Evolutionary conservation across 805 yeast genomes (phyloP).

Genomic region (Kodamaea leandrae): DNA sequence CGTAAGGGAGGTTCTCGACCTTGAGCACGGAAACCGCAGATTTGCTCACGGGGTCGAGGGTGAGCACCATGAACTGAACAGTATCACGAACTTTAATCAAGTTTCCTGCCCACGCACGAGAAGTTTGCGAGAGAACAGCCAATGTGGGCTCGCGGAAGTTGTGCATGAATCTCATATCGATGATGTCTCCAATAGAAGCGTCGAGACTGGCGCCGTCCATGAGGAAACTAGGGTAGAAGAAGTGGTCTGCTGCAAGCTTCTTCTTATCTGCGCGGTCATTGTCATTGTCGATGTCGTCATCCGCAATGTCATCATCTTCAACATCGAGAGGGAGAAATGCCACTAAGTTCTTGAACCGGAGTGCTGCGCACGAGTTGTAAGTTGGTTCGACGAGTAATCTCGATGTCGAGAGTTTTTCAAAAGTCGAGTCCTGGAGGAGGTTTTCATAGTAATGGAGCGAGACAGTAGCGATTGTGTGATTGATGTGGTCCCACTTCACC

Average conservation of each 20-base stretch:
- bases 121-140: conserved; percentile 56
- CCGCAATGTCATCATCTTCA: conserved; percentile 43
- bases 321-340: conserved; percentile 66
- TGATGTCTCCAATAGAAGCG: conserved; percentile 55
- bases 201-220: conserved; percentile 57
- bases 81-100: conserved; percentile 62
- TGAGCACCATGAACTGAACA: conserved; percentile 56
- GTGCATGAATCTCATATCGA: conserved; percentile 68
- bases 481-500: conserved; percentile 61
- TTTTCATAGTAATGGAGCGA: conserved; percentile 87
- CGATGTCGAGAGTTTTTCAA: conserved; percentile 42
- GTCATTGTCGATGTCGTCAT: conserved; percentile 18
- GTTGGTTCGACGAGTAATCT: conserved; percentile 62
- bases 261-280: neutral
- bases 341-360: conserved; percentile 63
- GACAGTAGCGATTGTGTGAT: conserved; percentile 59
- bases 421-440: conserved; percentile 50
- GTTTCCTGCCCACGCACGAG: conserved; percentile 77
- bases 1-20: conserved; percentile 69
- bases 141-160: conserved; percentile 82
- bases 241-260: conserved; percentile 9
- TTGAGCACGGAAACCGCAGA: conserved; percentile 67
- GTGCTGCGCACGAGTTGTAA: conserved; percentile 48
- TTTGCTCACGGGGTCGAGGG: conserved; percentile 59
- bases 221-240: conserved; percentile 56